phyloP scores from a whole-genome alignment of 768 basidiomycete genomes.

The Hygrophorus russula region DNA sequence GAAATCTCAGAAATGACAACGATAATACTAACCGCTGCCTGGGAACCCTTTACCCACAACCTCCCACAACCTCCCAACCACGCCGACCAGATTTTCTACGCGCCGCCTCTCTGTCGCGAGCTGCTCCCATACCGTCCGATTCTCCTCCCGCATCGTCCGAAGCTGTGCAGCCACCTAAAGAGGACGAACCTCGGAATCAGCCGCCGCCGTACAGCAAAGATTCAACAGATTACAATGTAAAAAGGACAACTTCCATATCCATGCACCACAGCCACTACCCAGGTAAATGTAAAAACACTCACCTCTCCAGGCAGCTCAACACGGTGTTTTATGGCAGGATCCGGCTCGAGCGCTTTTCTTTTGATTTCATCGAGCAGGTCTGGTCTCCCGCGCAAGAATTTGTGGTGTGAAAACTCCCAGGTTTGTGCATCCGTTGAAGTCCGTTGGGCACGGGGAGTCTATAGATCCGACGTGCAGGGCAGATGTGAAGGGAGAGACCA shows the following conservation, averaged over 20 bases:
- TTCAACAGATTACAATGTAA: no score
- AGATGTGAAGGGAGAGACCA: slow-evolving; percentile 4
- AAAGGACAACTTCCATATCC: no score
- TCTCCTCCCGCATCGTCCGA: slow-evolving; percentile 61
- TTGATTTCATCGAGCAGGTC: slow-evolving; percentile 82
- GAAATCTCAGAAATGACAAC: slow-evolving; percentile 2
- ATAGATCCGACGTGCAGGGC: slow-evolving; percentile 3
- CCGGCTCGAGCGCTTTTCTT: slow-evolving; percentile 75
- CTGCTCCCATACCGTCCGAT: slow-evolving; percentile 47
- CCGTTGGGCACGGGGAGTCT: slow-evolving; percentile 78
- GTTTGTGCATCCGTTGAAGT: slow-evolving; percentile 73
- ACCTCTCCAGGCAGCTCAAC: slow-evolving; percentile 80
- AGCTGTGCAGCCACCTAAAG: slow-evolving; percentile 50
- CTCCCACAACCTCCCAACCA: slow-evolving; percentile 56
- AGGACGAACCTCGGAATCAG: not conserved
- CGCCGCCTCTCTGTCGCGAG: slow-evolving; percentile 46
- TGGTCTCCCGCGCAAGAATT: slow-evolving; percentile 70
- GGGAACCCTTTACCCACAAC: slow-evolving; percentile 45
- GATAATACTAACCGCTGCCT: slow-evolving; percentile 33
- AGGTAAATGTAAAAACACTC: slow-evolving; percentile 17
- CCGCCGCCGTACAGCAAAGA: not conserved
- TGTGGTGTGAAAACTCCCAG: slow-evolving; percentile 85
- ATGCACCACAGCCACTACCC: slow-evolving; percentile 2
- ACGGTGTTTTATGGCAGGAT: slow-evolving; percentile 58
- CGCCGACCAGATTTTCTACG: slow-evolving; percentile 46